Conservation (phyloP, 305 asterid genomes). For the Lippia alba region DNA sequence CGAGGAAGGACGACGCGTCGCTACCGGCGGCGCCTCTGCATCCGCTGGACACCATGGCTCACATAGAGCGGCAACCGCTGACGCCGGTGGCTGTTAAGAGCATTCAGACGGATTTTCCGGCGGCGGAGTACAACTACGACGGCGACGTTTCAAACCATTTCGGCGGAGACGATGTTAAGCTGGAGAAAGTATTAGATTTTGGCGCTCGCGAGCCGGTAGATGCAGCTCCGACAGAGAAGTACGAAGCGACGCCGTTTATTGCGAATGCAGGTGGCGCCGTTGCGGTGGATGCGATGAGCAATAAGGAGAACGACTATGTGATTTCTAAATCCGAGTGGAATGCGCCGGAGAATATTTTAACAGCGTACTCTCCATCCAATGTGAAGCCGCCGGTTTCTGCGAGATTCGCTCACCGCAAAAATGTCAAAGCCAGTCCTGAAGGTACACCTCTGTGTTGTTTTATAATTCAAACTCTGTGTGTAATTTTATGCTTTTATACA, state of each 20-base stretch:
- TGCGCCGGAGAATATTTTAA: conserved; percentile 19
- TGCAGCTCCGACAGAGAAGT: conserved; percentile 1
- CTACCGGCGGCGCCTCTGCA: conserved; percentile 5
- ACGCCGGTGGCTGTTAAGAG: conserved; percentile 19
- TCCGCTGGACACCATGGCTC: conserved; percentile 21
- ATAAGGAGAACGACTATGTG: conserved; percentile 55
- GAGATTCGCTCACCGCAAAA: conserved; percentile 74
- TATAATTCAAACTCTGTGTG: neutral
- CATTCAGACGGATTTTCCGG: conserved; percentile 2
- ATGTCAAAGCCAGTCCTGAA: conserved; percentile 64
- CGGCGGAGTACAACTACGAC: conserved; percentile 31
- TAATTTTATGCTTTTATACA: too few species aligned
- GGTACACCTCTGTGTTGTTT: conserved; percentile 44
- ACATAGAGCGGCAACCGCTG: conserved; percentile 19
- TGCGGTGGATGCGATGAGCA: conserved; percentile 39
- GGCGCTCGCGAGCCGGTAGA: conserved; percentile 28
- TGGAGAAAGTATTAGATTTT: conserved; percentile 30
- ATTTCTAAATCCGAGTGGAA: conserved; percentile 43
- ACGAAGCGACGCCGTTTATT: conserved; percentile 20
- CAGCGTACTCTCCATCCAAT: conserved; percentile 32
- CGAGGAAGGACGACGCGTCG: conserved; percentile 40
- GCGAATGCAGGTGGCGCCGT: conserved; percentile 13
- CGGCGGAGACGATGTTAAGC: conserved; percentile 22
- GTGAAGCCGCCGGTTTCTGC: conserved; percentile 68
- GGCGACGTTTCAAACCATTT: conserved; percentile 33